phyloP scores from a whole-genome alignment of 2,329 filamentous ascomycete genomes.

The Dactylellina leptospora region DNA sequence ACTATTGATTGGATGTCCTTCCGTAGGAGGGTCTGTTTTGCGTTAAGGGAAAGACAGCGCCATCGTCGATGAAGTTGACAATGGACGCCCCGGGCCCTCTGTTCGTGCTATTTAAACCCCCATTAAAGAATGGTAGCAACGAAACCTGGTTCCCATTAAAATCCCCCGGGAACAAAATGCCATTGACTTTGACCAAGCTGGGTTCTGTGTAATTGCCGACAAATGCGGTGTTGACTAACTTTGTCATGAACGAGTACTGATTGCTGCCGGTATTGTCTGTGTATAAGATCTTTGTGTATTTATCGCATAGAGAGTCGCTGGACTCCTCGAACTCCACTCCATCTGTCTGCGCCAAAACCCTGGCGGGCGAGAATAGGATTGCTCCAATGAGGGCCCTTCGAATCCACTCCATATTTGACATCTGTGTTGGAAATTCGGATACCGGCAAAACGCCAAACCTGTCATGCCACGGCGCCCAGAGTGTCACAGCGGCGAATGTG shows the following conservation, averaged over 20 bases:
- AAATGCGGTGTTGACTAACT: constrained; percentile 71
- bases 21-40: constrained; percentile 67
- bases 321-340: no score
- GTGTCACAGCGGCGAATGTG: no score
- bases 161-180: constrained; percentile 66
- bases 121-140: constrained; percentile 70
- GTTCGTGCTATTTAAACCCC: constrained; percentile 67
- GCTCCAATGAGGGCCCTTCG: background rate
- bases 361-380: constrained; percentile 1
- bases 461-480: no score
- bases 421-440: constrained; percentile 5
- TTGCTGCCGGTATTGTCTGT: constrained; percentile 69
- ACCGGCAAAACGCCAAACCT: no score
- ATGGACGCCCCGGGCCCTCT: constrained; percentile 61
- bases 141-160: constrained; percentile 67
- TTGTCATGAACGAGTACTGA: constrained; percentile 67
- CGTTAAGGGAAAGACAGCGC: constrained; percentile 67
- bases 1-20: constrained; percentile 68
- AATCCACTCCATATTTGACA: constrained; percentile 11
- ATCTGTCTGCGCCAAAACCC: no score
- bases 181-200: constrained; percentile 66
- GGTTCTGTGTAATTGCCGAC: constrained; percentile 68
- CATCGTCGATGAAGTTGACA: constrained; percentile 71
- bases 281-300: constrained; percentile 70
- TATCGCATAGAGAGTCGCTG: constrained; percentile 65